Conservation (phyloP, 1,284 basidiomycete genomes). For the Pyrrhoderma lamaoense region DNA sequence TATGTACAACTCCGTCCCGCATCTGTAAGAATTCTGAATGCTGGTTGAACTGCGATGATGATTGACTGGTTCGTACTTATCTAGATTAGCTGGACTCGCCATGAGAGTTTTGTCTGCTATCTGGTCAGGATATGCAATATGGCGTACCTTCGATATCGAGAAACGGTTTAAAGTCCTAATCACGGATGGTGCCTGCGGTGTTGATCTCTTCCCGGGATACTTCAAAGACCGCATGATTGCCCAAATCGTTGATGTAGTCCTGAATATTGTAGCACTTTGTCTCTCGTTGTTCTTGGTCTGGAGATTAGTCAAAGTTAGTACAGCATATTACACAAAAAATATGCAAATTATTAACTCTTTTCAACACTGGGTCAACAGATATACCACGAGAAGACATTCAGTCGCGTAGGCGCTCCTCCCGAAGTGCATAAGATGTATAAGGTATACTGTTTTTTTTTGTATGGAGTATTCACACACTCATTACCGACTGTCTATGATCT, state of each 20-base stretch:
- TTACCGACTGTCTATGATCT: slow-evolving; percentile 17
- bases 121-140: slow-evolving; percentile 47
- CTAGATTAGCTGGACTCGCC: slow-evolving; percentile 35
- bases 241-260: slow-evolving; percentile 42
- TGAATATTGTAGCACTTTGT: slow-evolving; percentile 38
- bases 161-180: slow-evolving; percentile 33
- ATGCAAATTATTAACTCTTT: slow-evolving; percentile 21
- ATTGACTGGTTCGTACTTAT: too few relatives aligned
- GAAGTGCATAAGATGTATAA: slow-evolving; percentile 41
- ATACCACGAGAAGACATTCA: slow-evolving; percentile 43
- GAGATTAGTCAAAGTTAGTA: slow-evolving; percentile 17
- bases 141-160: slow-evolving; percentile 35
- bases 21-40: slow-evolving; percentile 26
- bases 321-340: slow-evolving; percentile 28
- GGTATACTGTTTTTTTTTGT: not conserved
- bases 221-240: slow-evolving; percentile 29
- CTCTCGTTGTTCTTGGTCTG: slow-evolving; percentile 39
- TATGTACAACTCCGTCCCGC: slow-evolving; percentile 45
- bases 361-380: slow-evolving; percentile 26
- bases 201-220: slow-evolving; percentile 40
- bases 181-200: slow-evolving; percentile 35
- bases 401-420: slow-evolving; percentile 44
- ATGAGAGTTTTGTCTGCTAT: slow-evolving; percentile 39
- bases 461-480: not conserved
- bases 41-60: not conserved